These are phyloP conservation scores for Lichtheimia ornata DNA, from an alignment of 371 early-diverging fungal species.

Conservation along the genomic window DNA sequence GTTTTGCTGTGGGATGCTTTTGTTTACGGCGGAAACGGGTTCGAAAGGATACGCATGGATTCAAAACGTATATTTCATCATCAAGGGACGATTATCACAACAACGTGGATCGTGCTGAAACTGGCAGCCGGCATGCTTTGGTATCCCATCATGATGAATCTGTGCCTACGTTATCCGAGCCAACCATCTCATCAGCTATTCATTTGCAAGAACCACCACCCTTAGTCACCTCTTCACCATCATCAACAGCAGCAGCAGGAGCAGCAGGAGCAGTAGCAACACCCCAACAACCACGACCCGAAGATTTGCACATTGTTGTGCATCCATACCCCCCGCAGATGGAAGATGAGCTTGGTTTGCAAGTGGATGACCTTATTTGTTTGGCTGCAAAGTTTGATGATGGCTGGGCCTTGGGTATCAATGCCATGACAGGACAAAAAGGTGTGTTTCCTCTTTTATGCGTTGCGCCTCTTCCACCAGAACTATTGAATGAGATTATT, in stretches of 20 bases:
- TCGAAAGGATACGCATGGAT: slow-evolving; percentile 20
- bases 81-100: slow-evolving; percentile 10
- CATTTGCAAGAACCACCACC: background rate
- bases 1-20: slow-evolving; percentile 19
- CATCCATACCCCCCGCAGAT: slow-evolving; percentile 65
- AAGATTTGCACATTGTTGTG: slow-evolving; percentile 51
- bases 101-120: background rate
- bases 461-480: slow-evolving; percentile 43
- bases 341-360: slow-evolving; percentile 72
- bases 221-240: background rate
- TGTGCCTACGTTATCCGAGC: background rate
- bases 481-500: slow-evolving; percentile 9
- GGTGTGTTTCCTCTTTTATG: slow-evolving; percentile 79
- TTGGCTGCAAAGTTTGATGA: slow-evolving; percentile 66
- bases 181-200: background rate
- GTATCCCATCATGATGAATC: background rate
- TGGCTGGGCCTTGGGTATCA: slow-evolving; percentile 77
- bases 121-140: background rate
- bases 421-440: slow-evolving; percentile 62
- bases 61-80: slow-evolving; percentile 24
- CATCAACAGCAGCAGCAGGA: too few relatives aligned
- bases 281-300: slow-evolving; percentile 16
- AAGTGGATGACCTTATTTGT: slow-evolving; percentile 67
- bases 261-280: too few relatives aligned
- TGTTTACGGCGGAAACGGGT: slow-evolving; percentile 27